These are phyloP conservation scores for Paraleonurus japonicus DNA, from an alignment of 257 asterid genomes.

Conservation along the genomic window DNA sequence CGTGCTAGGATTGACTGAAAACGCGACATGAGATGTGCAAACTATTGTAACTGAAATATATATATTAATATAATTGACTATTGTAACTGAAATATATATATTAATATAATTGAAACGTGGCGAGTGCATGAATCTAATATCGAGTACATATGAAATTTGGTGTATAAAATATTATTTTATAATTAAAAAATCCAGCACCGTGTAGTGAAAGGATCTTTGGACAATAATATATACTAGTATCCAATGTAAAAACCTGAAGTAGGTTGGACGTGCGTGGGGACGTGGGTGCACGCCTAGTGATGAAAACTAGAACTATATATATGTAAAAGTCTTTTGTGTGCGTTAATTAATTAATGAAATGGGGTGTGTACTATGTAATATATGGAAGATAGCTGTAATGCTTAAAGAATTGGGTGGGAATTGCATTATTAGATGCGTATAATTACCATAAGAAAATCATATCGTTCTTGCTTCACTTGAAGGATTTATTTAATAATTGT, in stretches of 20 bases:
- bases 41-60: too few relatives aligned
- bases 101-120: too few relatives aligned
- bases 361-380: neutral
- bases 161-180: too few relatives aligned
- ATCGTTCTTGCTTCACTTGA: neutral
- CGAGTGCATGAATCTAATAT: too few relatives aligned
- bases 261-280: neutral
- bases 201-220: neutral
- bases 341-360: neutral
- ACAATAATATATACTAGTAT: neutral
- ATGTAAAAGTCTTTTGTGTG: neutral
- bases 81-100: too few relatives aligned
- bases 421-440: slow-evolving; percentile 9
- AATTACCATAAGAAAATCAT: neutral
- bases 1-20: too few relatives aligned
- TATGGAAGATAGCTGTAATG: slow-evolving; percentile 27
- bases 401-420: slow-evolving; percentile 10
- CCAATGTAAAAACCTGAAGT: neutral
- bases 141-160: too few relatives aligned
- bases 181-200: neutral
- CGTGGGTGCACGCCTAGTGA: neutral
- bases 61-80: too few relatives aligned
- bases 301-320: neutral
- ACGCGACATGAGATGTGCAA: too few relatives aligned
- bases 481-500: neutral